Base-by-base conservation (phyloP, 1,284 basidiomycete genomes). In the Austroboletus niveus region DNA sequence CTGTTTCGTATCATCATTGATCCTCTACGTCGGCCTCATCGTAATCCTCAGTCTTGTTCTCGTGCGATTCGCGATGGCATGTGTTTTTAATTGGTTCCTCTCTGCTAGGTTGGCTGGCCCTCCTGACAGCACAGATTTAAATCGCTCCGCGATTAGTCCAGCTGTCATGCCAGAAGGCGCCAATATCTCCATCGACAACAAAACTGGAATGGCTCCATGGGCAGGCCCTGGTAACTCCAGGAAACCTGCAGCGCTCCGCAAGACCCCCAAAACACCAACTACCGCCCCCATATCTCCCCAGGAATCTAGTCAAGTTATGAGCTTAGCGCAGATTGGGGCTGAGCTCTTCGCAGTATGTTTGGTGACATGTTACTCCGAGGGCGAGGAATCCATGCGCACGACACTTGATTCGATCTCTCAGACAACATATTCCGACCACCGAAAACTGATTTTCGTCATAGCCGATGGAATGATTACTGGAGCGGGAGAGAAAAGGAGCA, bases 401-500 rank as follows among this genome's bases (percentile, higher is more conserved):
- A 99, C 97, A 0, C 80, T 98, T 52, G 94, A 98, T 68, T 92
- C 93, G 7, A 94, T 99, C 52, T 92, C 94, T 1, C 74, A 74
- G 40, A 98, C 95, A 1, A 87, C 83, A 5, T 99, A 98, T 71
- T 92, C 93, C 8, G 95, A 98, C 71, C 76, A 82, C 36, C 80
- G 95, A 51, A 99, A 99, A 70, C 77, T 99, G 20, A 72, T 99
- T 39, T 97, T 98, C 68, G 79, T 99, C 51, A 88, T 99, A 8
- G 96, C 95, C 35, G 97, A 99, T 70, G 97, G 97, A 6, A 98
- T 99, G 93, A 94, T 99, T 59, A 99, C 96, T 0, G 97, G 97
- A 45, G 87, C 87, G 4, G 97, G 97, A 48, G 96, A 99, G 76
- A 92, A 94, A 70, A 79, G 79, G 64, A 94, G 91, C 59, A 99